Evolutionary conservation across 257 asterid species (phyloP).

Genomic region (Capsicum baccatum): DNA sequence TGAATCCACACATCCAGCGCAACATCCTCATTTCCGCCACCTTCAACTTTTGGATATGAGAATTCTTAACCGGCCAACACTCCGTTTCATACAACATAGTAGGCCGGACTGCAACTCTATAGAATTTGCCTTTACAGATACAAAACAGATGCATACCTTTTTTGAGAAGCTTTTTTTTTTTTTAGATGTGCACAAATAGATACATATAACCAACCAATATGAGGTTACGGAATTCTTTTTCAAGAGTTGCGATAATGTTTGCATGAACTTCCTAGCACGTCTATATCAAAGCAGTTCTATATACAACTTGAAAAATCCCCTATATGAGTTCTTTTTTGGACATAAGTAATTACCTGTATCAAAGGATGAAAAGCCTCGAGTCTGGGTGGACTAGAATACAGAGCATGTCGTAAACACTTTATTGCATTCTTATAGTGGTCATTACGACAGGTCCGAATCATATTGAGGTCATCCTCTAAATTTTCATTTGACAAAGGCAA

Average conservation of each 20-base stretch:
- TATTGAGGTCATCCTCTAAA: conserved; percentile 53
- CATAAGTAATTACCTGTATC: conserved; percentile 63
- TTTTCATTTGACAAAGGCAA: conserved; percentile 59
- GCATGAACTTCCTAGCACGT: not conserved
- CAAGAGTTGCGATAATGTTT: not conserved
- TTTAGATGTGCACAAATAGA: not conserved
- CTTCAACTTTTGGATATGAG: too few relatives aligned
- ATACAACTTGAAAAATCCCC: not conserved
- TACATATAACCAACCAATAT: conserved; percentile 3
- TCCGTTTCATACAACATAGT: too few relatives aligned
- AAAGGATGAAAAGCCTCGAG: conserved; percentile 85
- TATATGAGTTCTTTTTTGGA: not conserved
- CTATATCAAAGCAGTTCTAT: not conserved
- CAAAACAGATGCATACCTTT: not conserved
- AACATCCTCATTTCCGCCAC: too few relatives aligned
- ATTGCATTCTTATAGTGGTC: conserved; percentile 58
- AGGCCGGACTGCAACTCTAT: too few relatives aligned
- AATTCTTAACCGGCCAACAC: too few relatives aligned
- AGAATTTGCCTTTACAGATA: not conserved
- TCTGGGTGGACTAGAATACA: conserved; percentile 60
- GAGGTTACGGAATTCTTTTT: not conserved
- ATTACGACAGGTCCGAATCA: conserved; percentile 57
- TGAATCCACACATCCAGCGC: too few relatives aligned
- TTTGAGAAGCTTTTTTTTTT: too few relatives aligned
- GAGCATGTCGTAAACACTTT: conserved; percentile 50